These are phyloP conservation scores for Prunus persica DNA, from an alignment of 306 rosid genomes.

Conservation along the genomic window Prunus_persica_NCBIv2 NC_034015.1:21121001-21121500, in stretches of 20 bases:
- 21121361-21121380: slow-evolving; percentile 14
- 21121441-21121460: slow-evolving; percentile 33
- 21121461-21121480: slow-evolving; percentile 45
- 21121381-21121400: slow-evolving; percentile 2
- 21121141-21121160: too few species aligned
- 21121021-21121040: too few species aligned
- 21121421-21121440: slow-evolving; percentile 42
- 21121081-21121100: too few species aligned
- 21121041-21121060: too few species aligned
- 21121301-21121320: slow-evolving; percentile 55
- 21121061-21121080: too few species aligned
- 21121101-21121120: too few species aligned
- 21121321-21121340: slow-evolving; percentile 36
- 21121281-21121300: slow-evolving; percentile 40
- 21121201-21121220: too few species aligned
- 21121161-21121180: too few species aligned
- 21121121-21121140: too few species aligned
- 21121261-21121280: slow-evolving; percentile 23
- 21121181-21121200: too few species aligned
- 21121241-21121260: slow-evolving; percentile 3
- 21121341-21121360: slow-evolving; percentile 12
- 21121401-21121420: slow-evolving; percentile 35
- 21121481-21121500: slow-evolving; percentile 54
- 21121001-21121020: too few species aligned
- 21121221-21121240: neutral